Conservation (phyloP, 352 stramenopile genomes). For the Phytophthora citricola region DNA sequence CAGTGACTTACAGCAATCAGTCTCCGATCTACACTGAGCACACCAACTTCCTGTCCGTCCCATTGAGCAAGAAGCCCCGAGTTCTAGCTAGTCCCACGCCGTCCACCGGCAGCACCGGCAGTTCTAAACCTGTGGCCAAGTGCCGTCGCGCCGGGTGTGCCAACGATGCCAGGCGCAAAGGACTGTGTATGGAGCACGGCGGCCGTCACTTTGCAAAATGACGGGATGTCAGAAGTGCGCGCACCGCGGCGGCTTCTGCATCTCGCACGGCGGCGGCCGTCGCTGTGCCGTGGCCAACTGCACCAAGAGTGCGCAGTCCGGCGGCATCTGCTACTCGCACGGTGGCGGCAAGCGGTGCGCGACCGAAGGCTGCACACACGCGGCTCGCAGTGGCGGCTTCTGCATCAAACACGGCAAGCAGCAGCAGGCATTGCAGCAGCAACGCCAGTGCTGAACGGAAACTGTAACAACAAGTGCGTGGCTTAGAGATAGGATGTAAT, state of each 20-base stretch:
- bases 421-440: slow-evolving; percentile 41
- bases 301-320: slow-evolving; percentile 82
- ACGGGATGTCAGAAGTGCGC: slow-evolving; percentile 83
- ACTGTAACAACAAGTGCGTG: slow-evolving; percentile 16
- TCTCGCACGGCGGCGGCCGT: slow-evolving; percentile 80
- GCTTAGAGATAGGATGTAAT: slow-evolving; percentile 32
- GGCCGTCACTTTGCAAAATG: slow-evolving; percentile 88
- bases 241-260: slow-evolving; percentile 83
- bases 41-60: slow-evolving; percentile 27
- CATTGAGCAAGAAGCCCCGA: slow-evolving; percentile 34
- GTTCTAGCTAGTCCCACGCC: slow-evolving; percentile 32
- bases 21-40: slow-evolving; percentile 29
- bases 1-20: slow-evolving; percentile 26
- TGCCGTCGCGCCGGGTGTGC: slow-evolving; percentile 76
- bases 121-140: slow-evolving; percentile 35
- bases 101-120: slow-evolving; percentile 31
- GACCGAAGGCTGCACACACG: slow-evolving; percentile 76
- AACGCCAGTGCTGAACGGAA: slow-evolving; percentile 19
- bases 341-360: slow-evolving; percentile 85
- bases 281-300: slow-evolving; percentile 78
- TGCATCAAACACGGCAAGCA: slow-evolving; percentile 89
- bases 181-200: slow-evolving; percentile 89
- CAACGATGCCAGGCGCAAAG: slow-evolving; percentile 78
- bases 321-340: slow-evolving; percentile 87
- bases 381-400: slow-evolving; percentile 77